phyloP scores from a whole-genome alignment of 2,329 filamentous ascomycete genomes.

The Phaeosphaeriaceae sp. region DNA sequence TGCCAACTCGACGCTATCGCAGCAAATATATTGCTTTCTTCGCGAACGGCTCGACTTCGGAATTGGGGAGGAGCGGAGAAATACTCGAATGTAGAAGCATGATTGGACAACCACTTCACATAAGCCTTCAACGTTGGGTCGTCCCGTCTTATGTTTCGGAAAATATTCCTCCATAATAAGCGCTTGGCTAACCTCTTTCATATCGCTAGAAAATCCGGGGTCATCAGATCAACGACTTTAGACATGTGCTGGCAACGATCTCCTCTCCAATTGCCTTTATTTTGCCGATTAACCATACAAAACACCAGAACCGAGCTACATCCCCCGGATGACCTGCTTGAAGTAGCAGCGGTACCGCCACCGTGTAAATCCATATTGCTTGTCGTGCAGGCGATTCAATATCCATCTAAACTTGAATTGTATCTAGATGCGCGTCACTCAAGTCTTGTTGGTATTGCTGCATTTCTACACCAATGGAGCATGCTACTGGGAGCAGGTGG shows the following conservation, averaged over 20 bases:
- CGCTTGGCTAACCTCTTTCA: neutral
- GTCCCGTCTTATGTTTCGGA: neutral
- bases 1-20: neutral
- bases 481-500: too few species aligned
- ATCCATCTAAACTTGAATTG: conserved; percentile 1
- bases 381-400: conserved; percentile 1
- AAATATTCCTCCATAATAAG: conserved; percentile 7
- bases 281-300: conserved; percentile 9
- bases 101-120: neutral
- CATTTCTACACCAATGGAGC: conserved; percentile 4
- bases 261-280: neutral
- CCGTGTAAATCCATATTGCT: neutral
- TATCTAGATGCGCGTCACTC: neutral
- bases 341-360: conserved; percentile 1
- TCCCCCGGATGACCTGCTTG: conserved; percentile 1
- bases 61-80: neutral
- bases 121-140: neutral
- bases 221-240: neutral
- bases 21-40: neutral
- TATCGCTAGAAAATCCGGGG: conserved; percentile 1
- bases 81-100: neutral
- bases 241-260: neutral
- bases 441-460: neutral
- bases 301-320: neutral
- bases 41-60: neutral